Conservation (phyloP, 2,329 filamentous ascomycete species). For the Dactylellina cionopaga region DNA sequence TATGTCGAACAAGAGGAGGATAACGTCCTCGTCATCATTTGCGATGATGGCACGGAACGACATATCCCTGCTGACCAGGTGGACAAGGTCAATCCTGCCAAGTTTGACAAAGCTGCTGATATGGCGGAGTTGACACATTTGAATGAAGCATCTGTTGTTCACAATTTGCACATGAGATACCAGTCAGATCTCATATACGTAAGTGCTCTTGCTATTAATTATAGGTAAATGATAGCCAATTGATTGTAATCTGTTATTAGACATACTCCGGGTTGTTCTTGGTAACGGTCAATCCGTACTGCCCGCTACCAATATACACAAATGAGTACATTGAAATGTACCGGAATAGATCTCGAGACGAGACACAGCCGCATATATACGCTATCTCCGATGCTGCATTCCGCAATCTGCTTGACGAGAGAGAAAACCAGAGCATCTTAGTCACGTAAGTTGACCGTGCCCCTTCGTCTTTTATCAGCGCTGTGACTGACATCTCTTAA, state of each 20-base stretch:
- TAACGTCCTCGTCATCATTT: conserved; percentile 81
- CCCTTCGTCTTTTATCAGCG: neutral
- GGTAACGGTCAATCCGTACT: conserved; percentile 97
- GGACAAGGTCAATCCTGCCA: conserved; percentile 98
- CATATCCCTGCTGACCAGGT: conserved; percentile 86
- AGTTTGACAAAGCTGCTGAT: conserved; percentile 99
- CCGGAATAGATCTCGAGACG: conserved; percentile 86
- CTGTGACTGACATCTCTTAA: conserved; percentile 56
- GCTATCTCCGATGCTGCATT: conserved; percentile 98
- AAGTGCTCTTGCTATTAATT: conserved; percentile 56
- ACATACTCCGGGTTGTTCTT: conserved; percentile 97
- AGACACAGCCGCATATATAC: conserved; percentile 96
- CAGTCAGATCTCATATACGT: conserved; percentile 92
- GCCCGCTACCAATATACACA: conserved; percentile 90
- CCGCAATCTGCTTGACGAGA: conserved; percentile 92
- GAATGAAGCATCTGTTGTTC: conserved; percentile 96
- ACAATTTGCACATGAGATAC: conserved; percentile 95
- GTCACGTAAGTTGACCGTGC: conserved; percentile 75
- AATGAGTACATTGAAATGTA: conserved; percentile 99
- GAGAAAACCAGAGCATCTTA: conserved; percentile 94
- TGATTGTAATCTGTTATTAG: too few relatives aligned
- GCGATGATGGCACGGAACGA: conserved; percentile 91
- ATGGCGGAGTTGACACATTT: conserved; percentile 99
- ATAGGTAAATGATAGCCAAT: too few relatives aligned
- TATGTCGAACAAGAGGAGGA: conserved; percentile 86